Base-by-base conservation (phyloP, 345 rosid species). In the Microcos paniculata region DNA sequence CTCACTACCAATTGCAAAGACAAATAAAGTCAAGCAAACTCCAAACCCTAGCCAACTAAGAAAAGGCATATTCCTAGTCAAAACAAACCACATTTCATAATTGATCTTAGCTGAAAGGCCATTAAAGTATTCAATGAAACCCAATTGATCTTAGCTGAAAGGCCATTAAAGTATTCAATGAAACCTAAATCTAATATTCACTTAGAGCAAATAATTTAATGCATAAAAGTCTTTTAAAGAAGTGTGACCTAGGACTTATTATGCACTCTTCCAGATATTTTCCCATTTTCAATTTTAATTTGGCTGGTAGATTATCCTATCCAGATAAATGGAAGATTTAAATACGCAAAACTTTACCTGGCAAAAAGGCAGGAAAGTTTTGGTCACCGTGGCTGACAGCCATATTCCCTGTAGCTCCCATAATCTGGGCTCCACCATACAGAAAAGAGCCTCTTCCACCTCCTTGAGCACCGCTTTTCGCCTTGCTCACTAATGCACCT, bases 291-390 rank as follows among this genome's bases (percentile, higher is more conserved):
- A 26, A 72, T 74, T 71, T 68, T 12, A 26, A 46, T 33, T 64
- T 26, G 30, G 7, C 23, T 48, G 13, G 76, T 59, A 71, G 45
- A 68, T 40, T 78, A 51, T 6, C 19, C 42, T 45, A 69, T 53
- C 69, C 40, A 33, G 51, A 76, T 57, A 35, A 18, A 15, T 46
- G 45, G 53, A 51, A n/a, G 23, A 23, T 23, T 23, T 33, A 74
- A 18, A 59, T 18, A 45, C 9, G 19, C 28, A 59, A 23, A 35
- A 35, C 24, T 53, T 83, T 86, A 94, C 97, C 91, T 26, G 98
- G 97, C 77, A 94, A 86, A 85, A 91, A 92, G 53, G 96, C 80
- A 72, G 93, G 90, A 80, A 93, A 91, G 79, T 91, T 93, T 73
- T 86, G 92, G 77, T 95, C 96, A 58, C 96, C 89, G 72, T 76